phyloP scores from a whole-genome alignment of 2,329 filamentous ascomycete genomes.

The Exophiala oligosperma region DNA sequence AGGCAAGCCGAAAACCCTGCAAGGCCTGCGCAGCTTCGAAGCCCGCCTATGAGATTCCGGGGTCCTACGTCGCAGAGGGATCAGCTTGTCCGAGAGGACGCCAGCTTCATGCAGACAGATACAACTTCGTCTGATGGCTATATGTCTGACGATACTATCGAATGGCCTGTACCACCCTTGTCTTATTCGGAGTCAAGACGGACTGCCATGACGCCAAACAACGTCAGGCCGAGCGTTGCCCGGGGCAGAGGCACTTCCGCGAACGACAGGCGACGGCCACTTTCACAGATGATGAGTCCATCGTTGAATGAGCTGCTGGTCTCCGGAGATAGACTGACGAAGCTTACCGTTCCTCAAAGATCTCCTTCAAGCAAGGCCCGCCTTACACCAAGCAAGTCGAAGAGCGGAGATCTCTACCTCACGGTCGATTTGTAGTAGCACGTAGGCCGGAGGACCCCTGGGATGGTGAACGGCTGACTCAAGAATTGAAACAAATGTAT shows the following conservation, averaged over 20 bases:
- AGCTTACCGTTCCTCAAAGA: conserved; percentile 4
- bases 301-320: conserved; percentile 11
- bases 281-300: background rate
- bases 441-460: background rate
- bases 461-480: background rate
- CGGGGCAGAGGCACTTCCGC: conserved; percentile 8
- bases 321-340: conserved; percentile 1
- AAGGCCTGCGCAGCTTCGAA: conserved; percentile 35
- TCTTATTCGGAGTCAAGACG: conserved; percentile 5
- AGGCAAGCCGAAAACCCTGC: conserved; percentile 35
- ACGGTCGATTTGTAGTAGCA: conserved; percentile 19
- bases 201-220: background rate
- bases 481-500: background rate
- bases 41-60: conserved; percentile 13
- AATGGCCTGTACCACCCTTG: conserved; percentile 20
- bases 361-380: conserved; percentile 22
- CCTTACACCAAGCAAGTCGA: conserved; percentile 26
- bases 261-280: conserved; percentile 5
- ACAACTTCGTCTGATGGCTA: conserved; percentile 25
- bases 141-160: conserved; percentile 20
- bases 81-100: conserved; percentile 13
- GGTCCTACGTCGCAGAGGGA: conserved; percentile 4
- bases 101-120: conserved; percentile 21
- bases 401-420: conserved; percentile 27
- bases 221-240: background rate